phyloP scores from a whole-genome alignment of 2,329 filamentous ascomycete genomes.

The Ascochyta fabae region DNA sequence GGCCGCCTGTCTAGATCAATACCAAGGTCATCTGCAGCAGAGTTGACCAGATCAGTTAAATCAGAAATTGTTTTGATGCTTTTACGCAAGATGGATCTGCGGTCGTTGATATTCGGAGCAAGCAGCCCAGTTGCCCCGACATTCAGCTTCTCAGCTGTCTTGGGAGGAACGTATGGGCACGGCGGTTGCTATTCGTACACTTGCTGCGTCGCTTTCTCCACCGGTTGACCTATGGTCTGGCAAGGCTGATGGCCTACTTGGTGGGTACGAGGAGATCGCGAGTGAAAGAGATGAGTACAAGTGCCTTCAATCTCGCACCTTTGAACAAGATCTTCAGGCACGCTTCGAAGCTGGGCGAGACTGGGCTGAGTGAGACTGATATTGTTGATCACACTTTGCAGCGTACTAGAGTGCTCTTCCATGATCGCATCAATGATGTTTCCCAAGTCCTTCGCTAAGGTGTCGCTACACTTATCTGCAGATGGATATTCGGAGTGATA shows the following conservation, averaged over 20 bases:
- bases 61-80: constrained; percentile 43
- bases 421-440: constrained; percentile 51
- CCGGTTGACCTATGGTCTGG: not conserved
- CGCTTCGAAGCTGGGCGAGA: constrained; percentile 23
- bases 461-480: constrained; percentile 32
- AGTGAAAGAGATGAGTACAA: constrained; percentile 10
- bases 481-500: constrained; percentile 25
- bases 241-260: not conserved
- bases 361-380: constrained; percentile 34
- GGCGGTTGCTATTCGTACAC: constrained; percentile 19
- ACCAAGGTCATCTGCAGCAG: constrained; percentile 46
- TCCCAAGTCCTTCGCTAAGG: constrained; percentile 45
- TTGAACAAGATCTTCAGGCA: constrained; percentile 30
- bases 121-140: constrained; percentile 33
- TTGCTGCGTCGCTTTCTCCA: constrained; percentile 4
- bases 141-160: constrained; percentile 35
- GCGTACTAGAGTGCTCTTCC: constrained; percentile 47
- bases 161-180: constrained; percentile 25
- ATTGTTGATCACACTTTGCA: constrained; percentile 51
- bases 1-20: constrained; percentile 37
- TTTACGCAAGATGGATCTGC: constrained; percentile 23
- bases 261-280: not conserved
- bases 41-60: constrained; percentile 46
- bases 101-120: constrained; percentile 43
- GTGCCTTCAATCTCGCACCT: constrained; percentile 12